Evolutionary conservation across 768 basidiomycete species (phyloP), one percentile per base, ranked within the genome.

Genomic region (Hydnomerulius pinastri): DNA sequence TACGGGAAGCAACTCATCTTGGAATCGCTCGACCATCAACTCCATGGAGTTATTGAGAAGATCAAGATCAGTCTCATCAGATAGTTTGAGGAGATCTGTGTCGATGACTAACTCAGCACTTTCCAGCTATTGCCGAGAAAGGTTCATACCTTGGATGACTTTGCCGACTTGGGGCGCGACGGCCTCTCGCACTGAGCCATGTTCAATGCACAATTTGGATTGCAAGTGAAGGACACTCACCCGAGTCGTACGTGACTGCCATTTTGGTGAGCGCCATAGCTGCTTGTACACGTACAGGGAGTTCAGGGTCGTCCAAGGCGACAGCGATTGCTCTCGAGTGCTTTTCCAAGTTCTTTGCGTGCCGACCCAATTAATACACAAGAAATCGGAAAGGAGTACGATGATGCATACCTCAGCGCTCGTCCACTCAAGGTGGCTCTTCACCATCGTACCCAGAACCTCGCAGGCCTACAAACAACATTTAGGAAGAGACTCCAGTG

Each of bases 51-150:
- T 76, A 61, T 90, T 92, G 48, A 94, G 75, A 41, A 90, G 78
- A 64, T 95, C 92, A 37, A 96, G 72, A 65, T 95, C 92, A 38
- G 90, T 92, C 69, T 94, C 90, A 64, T 93, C 89, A n/a, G 89
- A 84, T 37, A 96, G 77, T 66, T 90, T 91, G 59, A 94, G 78
- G n/a, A 94, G 74, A 64, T 89, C 90, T 90, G 53, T 12, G 4
- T 24, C 43, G 43, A 38, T 18, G 30, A 46, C n/a, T 27, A 43
- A 27, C 18, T 27, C 17, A 52, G 18, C n/a, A 32, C n/a, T 2
- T 21, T 2, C 7, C 24, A 13, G 18, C 15, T 21, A 6, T 43
- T 7, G 35, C 23, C 8, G 25, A 25, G 11, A 24, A 29, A 38
- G 12, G 9, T 27, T 53, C 71, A 35, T 56, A 87, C 90, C 87